Conservation (phyloP, 176 grass and related monocot species). For the Elaeis guineensis region DNA sequence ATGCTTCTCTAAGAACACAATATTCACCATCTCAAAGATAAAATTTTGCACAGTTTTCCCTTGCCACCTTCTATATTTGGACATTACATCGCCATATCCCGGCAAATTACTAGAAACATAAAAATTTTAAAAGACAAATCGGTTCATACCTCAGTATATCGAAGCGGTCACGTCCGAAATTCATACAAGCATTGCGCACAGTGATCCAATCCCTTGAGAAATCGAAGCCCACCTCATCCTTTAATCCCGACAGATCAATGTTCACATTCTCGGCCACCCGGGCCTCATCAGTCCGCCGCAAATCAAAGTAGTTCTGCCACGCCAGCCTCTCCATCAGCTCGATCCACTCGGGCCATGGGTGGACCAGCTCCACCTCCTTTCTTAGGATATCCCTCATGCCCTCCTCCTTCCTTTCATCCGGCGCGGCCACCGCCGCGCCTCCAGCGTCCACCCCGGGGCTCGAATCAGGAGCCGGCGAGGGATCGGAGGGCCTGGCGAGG, state of each 20-base stretch:
- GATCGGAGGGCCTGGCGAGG: too few relatives aligned
- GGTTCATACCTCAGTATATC: slow-evolving; percentile 71
- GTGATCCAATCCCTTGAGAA: slow-evolving; percentile 83
- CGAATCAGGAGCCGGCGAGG: background rate
- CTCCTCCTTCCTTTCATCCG: slow-evolving; percentile 19
- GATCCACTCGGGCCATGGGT: slow-evolving; percentile 96
- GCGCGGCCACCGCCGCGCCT: background rate
- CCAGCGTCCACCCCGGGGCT: background rate
- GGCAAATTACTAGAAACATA: background rate
- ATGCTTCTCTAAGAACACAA: too few relatives aligned
- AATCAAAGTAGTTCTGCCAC: slow-evolving; percentile 75
- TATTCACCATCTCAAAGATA: too few relatives aligned
- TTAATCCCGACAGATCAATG: slow-evolving; percentile 49
- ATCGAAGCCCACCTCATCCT: slow-evolving; percentile 57
- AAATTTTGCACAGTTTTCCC: too few relatives aligned
- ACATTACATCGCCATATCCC: too few relatives aligned
- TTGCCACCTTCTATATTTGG: too few relatives aligned
- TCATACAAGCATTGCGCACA: slow-evolving; percentile 83
- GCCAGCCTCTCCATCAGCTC: slow-evolving; percentile 81
- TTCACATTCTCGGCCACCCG: slow-evolving; percentile 39
- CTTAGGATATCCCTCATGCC: slow-evolving; percentile 47
- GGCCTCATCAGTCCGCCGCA: slow-evolving; percentile 29
- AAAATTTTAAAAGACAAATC: background rate
- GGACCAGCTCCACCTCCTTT: slow-evolving; percentile 85
- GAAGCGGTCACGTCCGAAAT: slow-evolving; percentile 80